A percentile compares a stretch with the other conserved stretches of the same genome.
Evolutionary conservation across 2,329 filamentous ascomycete species (phyloP).

Genomic region (Hypoxylon sp.): DNA sequence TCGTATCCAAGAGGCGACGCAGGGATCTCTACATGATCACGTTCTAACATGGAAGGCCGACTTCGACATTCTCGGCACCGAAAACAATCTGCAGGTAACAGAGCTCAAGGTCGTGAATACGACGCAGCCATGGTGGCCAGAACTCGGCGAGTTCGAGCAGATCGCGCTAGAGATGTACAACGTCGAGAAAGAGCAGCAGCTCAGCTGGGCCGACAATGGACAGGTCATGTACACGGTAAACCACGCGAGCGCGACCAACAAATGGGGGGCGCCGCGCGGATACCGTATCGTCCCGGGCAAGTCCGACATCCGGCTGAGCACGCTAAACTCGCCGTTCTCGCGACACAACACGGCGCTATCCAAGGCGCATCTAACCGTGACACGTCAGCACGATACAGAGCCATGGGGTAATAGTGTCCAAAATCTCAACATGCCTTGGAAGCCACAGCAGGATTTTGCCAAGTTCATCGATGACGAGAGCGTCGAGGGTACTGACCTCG

Average conservation of each 20-base stretch:
- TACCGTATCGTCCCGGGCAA: constrained; percentile 60
- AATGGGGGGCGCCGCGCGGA: constrained; percentile 59
- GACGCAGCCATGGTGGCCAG: constrained; percentile 54
- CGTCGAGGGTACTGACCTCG: constrained; percentile 59
- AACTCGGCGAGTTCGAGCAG: constrained; percentile 53
- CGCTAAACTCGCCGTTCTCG: constrained; percentile 56
- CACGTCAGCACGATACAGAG: constrained; percentile 63
- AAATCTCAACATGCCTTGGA: constrained; percentile 53
- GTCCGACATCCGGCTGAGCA: constrained; percentile 57
- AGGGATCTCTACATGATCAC: constrained; percentile 52
- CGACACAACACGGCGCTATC: constrained; percentile 55
- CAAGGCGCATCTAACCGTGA: constrained; percentile 58
- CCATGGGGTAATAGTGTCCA: constrained; percentile 55
- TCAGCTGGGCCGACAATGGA: constrained; percentile 57
- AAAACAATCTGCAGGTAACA: constrained; percentile 51
- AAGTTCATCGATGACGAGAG: constrained; percentile 62
- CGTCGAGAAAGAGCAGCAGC: constrained; percentile 48
- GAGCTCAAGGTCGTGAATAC: constrained; percentile 50
- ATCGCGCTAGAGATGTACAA: constrained; percentile 53
- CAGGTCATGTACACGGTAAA: constrained; percentile 59
- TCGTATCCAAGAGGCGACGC: constrained; percentile 49
- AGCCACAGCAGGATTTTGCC: constrained; percentile 60
- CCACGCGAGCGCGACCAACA: constrained; percentile 55
- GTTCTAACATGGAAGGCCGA: constrained; percentile 52
- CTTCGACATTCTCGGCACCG: constrained; percentile 51